These are phyloP conservation scores for Vigna reflexopilosa DNA, from an alignment of 306 rosid genomes.

Conservation along the genomic window DNA sequence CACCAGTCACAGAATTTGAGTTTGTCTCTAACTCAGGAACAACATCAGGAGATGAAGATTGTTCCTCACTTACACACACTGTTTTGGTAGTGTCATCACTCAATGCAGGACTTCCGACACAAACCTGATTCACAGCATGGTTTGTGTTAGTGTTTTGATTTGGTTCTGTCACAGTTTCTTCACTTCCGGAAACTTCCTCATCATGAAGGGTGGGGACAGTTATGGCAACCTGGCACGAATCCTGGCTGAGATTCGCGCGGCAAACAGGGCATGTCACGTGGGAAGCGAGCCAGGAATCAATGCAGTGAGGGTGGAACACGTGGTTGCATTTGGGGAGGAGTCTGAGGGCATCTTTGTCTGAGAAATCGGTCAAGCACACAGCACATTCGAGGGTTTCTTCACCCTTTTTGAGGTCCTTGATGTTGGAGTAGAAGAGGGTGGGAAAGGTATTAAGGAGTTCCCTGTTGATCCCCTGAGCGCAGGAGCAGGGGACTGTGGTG, in stretches of 20 bases:
- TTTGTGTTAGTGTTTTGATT: background rate
- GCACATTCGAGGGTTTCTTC: constrained; percentile 71
- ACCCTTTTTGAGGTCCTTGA: constrained; percentile 63
- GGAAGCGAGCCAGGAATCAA: constrained; percentile 73
- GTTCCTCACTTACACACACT: background rate
- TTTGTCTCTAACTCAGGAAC: background rate
- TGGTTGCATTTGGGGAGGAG: constrained; percentile 76
- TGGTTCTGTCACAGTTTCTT: constrained; percentile 1
- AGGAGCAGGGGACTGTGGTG: constrained; percentile 27
- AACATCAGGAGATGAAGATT: background rate
- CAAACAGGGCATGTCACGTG: constrained; percentile 81
- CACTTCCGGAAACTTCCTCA: constrained; percentile 11
- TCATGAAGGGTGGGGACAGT: constrained; percentile 23
- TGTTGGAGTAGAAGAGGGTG: constrained; percentile 59
- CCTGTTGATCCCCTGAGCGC: constrained; percentile 58
- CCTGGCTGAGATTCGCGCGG: constrained; percentile 55
- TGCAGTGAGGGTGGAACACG: constrained; percentile 74
- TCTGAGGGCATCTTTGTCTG: constrained; percentile 63
- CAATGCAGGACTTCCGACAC: background rate
- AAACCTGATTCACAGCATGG: background rate
- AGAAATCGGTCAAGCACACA: constrained; percentile 74
- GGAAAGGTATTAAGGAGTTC: constrained; percentile 62
- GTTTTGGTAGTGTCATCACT: background rate
- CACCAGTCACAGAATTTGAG: background rate
- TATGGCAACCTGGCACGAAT: constrained; percentile 38